These are phyloP conservation scores for Spiraea crenata DNA, from an alignment of 331 rosid genomes.

Conservation along the genomic window DNA sequence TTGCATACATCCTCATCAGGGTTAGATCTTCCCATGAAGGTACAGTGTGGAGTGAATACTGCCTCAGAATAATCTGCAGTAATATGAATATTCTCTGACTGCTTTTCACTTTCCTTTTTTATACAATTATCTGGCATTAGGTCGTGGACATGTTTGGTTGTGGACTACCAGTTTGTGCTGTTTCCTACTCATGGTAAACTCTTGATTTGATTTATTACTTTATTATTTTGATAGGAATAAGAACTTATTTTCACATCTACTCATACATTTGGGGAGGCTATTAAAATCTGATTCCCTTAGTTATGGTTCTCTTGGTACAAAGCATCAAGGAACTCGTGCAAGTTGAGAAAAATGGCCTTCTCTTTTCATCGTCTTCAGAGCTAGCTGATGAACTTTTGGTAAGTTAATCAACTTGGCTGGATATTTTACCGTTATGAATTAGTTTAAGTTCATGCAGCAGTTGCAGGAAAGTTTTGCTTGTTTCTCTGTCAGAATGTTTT, in stretches of 20 bases:
- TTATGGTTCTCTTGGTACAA: slow-evolving; percentile 24
- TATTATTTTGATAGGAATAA: background rate
- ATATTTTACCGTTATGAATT: background rate
- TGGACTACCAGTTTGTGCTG: slow-evolving; percentile 97
- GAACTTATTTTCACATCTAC: background rate
- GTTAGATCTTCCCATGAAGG: slow-evolving; percentile 99
- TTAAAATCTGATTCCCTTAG: slow-evolving; percentile 15
- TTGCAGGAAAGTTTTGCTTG: slow-evolving; percentile 5
- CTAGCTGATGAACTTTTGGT: slow-evolving; percentile 93
- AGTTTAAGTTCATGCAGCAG: background rate
- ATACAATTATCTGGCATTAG: slow-evolving; percentile 31
- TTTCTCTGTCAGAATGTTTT: background rate
- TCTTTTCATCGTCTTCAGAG: slow-evolving; percentile 86
- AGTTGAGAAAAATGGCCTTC: slow-evolving; percentile 79
- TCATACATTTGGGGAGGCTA: background rate
- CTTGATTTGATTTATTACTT: background rate
- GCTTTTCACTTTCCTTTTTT: background rate
- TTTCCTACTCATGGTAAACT: slow-evolving; percentile 87
- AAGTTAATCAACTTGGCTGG: slow-evolving; percentile 27
- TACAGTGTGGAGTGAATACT: slow-evolving; percentile 16
- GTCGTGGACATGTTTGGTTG: slow-evolving; percentile 99
- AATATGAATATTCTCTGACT: background rate
- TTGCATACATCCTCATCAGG: slow-evolving; percentile 96
- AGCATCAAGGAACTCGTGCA: slow-evolving; percentile 85
- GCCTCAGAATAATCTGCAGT: background rate